Evolutionary conservation across 176 grass and related monocot genomes (phyloP).

Genomic region (Aegilops longissima): DNA sequence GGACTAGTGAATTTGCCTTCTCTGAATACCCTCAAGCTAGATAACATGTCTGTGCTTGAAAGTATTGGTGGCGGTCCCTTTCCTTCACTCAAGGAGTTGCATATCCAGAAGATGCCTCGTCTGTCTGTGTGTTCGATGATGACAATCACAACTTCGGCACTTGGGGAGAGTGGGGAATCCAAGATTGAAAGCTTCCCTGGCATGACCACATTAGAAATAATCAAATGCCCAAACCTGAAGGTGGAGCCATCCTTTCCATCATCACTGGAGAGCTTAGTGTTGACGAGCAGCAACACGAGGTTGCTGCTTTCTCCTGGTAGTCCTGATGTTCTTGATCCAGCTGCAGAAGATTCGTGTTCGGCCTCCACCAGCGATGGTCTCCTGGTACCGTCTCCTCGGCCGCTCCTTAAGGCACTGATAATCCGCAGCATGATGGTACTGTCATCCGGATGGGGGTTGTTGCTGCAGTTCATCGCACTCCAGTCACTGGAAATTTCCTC

Average conservation of each 20-base stretch:
- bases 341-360: not conserved
- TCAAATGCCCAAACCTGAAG: not conserved
- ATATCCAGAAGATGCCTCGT: not conserved
- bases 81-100: not conserved
- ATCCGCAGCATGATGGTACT: not conserved
- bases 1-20: not conserved
- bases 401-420: not conserved
- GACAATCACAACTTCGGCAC: not conserved
- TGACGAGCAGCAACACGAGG: not conserved
- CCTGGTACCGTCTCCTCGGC: not conserved
- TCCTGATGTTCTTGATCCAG: not conserved
- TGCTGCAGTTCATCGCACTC: not conserved
- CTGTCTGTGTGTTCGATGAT: not conserved
- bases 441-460: not conserved
- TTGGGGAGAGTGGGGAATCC: not conserved
- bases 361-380: not conserved
- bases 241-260: not conserved
- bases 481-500: not conserved
- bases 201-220: not conserved
- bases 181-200: not conserved
- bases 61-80: not conserved
- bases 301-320: not conserved
- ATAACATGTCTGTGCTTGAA: not conserved
- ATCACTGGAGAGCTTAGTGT: not conserved
- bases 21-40: not conserved